phyloP scores from a whole-genome alignment of 257 asterid genomes.

The Hygrophila difformis region DNA sequence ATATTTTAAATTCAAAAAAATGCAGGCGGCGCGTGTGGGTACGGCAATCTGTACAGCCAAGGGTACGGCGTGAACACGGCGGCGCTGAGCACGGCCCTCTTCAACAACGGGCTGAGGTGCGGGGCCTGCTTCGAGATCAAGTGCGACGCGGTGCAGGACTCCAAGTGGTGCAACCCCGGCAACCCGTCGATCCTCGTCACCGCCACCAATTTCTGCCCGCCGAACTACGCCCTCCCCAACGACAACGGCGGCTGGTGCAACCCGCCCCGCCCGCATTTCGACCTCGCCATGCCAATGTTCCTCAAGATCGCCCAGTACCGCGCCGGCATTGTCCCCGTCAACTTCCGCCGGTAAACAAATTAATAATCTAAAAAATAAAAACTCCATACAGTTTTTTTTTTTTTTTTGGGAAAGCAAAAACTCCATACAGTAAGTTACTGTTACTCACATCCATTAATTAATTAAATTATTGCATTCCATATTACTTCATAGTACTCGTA shows the following conservation, averaged over 20 bases:
- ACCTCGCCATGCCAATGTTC: slow-evolving; percentile 46
- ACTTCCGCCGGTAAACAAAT: slow-evolving; percentile 29
- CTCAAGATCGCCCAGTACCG: slow-evolving; percentile 35
- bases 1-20: too few species aligned
- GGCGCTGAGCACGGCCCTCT: slow-evolving; percentile 43
- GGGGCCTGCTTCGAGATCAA: slow-evolving; percentile 34
- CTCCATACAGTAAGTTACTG: too few species aligned
- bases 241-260: slow-evolving; percentile 49
- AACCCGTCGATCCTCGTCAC: slow-evolving; percentile 31
- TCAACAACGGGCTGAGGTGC: slow-evolving; percentile 43
- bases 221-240: slow-evolving; percentile 33
- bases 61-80: slow-evolving; percentile 42
- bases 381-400: too few species aligned
- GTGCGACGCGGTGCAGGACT: slow-evolving; percentile 18
- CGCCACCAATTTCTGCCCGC: slow-evolving; percentile 49
- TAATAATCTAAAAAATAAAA: too few species aligned
- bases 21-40: slow-evolving; percentile 43
- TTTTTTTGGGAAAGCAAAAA: too few species aligned
- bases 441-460: too few species aligned
- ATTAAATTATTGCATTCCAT: too few species aligned
- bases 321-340: slow-evolving; percentile 45
- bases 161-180: slow-evolving; percentile 39
- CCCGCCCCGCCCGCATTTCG: slow-evolving; percentile 39
- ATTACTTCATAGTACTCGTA: too few species aligned
- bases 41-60: slow-evolving; percentile 41